Base-by-base conservation (phyloP, 208 protist genomes). In the Trypanosoma rangeli region DNA sequence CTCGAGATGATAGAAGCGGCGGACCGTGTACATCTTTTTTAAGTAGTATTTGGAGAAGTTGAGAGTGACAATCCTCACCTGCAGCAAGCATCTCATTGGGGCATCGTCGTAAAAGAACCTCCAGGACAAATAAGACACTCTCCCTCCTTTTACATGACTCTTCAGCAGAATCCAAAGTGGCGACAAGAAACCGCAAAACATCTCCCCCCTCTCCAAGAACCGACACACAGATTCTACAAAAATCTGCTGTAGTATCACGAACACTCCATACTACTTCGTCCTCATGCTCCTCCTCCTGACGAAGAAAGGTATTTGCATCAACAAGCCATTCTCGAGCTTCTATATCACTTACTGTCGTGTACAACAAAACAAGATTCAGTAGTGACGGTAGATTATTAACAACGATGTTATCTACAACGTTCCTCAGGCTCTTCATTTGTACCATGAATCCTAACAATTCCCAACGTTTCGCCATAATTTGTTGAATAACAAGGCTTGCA, bases 231-330 rank as follows among this genome's bases (percentile, higher is more conserved):
- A 79, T 50, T 42, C 44, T 52, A 63, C 78, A 79, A 39, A 78
- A 62, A 44, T 67, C 31, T 12, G 76, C 81, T 4, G 82, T 85
- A 0, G 65, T 67, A 62, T 89, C 78, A 3, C 87, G 87, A 13
- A 68, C 44, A 1, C 79, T 71, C 68, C 80, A 76, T 20, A 75
- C 39, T 4, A 87, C 48, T 15, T 80, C 76, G 44, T 86, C 80
- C 52, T 84, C 79, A 28, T 76, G 74, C 57, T 90, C 87, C 28
- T 80, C 85, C 63, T 93, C 87, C 24, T 81, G 58, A 1, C 68
- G 65, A 44, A 93, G 48, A 63, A 88, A 91, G 24, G 55, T n/a
- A 53, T 82, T 86, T 3, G 75, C 69, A 29, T 83, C 79, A 20
- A 62, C 70, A 39, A 65, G 39, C 83, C 62, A 83, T 55, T 12